A percentile compares a stretch with the other conserved stretches of the same genome.
Conservation (phyloP, 2,329 filamentous ascomycete genomes). For the Phialocephala sp. region DNA sequence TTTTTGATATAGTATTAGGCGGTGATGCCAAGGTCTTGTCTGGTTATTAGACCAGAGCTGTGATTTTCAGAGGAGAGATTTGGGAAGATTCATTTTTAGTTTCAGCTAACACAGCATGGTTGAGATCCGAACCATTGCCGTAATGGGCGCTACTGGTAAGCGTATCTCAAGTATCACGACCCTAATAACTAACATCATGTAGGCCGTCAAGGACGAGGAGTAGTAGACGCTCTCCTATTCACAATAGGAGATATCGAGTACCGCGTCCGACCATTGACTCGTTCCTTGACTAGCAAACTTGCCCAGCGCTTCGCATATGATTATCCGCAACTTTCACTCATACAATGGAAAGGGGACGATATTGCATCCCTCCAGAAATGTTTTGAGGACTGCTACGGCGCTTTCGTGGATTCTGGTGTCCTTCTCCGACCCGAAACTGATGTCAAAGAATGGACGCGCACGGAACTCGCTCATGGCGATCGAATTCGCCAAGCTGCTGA, state of each 20-base stretch:
- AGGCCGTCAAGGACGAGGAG: conserved; percentile 16
- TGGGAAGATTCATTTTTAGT: neutral
- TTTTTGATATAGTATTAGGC: neutral
- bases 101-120: neutral
- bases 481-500: conserved; percentile 10
- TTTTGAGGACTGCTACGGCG: conserved; percentile 19
- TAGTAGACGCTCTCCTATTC: conserved; percentile 15
- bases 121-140: conserved; percentile 8
- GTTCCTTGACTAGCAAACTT: conserved; percentile 12
- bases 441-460: conserved; percentile 8
- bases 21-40: neutral
- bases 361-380: conserved; percentile 2
- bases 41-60: neutral
- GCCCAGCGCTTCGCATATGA: conserved; percentile 10
- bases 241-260: conserved; percentile 14
- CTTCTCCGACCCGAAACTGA: conserved; percentile 3
- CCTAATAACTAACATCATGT: neutral
- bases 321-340: conserved; percentile 9
- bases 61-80: neutral
- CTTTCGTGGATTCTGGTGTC: conserved; percentile 12
- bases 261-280: conserved; percentile 6
- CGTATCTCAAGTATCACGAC: neutral
- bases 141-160: conserved; percentile 15
- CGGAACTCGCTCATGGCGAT: conserved; percentile 10
- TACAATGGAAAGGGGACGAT: conserved; percentile 11